Base-by-base conservation (phyloP, 192 early-diverging fungal species). In the Allomyces macrogynus region DNA sequence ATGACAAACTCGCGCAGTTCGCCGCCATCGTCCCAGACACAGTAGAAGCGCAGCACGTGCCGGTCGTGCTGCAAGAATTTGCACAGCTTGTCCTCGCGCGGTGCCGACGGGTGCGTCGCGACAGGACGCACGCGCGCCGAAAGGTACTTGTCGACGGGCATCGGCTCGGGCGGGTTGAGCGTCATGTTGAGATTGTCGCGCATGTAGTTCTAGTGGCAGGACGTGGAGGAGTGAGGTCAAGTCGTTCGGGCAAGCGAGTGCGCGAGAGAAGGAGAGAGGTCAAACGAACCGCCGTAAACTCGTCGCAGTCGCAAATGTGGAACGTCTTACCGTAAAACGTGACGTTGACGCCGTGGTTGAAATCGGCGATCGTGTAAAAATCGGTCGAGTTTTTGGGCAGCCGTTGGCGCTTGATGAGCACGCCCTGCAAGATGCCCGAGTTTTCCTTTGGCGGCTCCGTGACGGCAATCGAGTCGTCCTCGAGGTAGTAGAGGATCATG, bases 401-500 rank as follows among this genome's bases (percentile, higher is more conserved):
- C 22, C 76, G 61, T 67, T 84, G 83, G 14, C 83, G 67, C 68
- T 83, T 84, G 71, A 84, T 83, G 61, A 84, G 69, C 25, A 83
- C 75, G 23, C 81, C 81, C 67, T 84, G 83, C 11, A 78, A 74
- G 67, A 84, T 84, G 2, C 81, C 80, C 25, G 63, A 67, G 69
- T 84, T 84, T 65, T 81, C 83, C 3, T 81, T 76, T 2, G 80
- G 81, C 10, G 83, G 83, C 65, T 84, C 83, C 24, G 80, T 76
- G 24, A 84, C 83, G 4, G 81, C 71, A 66, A 84, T 83, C 10
- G 81, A 80, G 68, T 84, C 80, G 69, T 84, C 83, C 70, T 84
- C 81, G 32, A 81, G 71, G 64, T 71, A 84, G 75, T 78, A 84
- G 25, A 75, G 71, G 62, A 84, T 82, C 14, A 75, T 62, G 7